These are phyloP conservation scores for Podospora tetraspora DNA, from an alignment of 495 filamentous ascomycete genomes.

Conservation along the genomic window DNA sequence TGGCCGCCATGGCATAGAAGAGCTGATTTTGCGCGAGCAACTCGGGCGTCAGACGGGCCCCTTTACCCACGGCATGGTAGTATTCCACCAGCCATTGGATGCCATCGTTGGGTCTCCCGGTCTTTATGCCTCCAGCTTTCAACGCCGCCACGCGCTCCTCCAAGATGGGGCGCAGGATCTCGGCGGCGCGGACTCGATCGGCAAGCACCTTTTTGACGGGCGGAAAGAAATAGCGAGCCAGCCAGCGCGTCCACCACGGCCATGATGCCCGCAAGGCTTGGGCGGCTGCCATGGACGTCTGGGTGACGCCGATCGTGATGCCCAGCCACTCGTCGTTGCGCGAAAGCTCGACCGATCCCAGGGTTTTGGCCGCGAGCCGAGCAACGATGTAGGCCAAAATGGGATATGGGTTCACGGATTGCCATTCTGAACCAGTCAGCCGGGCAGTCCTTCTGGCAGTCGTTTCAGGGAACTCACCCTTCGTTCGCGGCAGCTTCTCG, in stretches of 20 bases:
- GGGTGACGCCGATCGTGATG: conserved; percentile 10
- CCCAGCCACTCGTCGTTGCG: conserved; percentile 13
- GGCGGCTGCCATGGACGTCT: conserved; percentile 6
- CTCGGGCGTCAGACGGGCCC: conserved; percentile 1
- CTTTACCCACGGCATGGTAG: conserved; percentile 2
- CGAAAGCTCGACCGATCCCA: conserved; percentile 9
- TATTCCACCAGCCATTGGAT: conserved; percentile 12
- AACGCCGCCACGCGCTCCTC: conserved; percentile 2
- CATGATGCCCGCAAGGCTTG: conserved; percentile 12
- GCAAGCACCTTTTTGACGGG: conserved; percentile 8
- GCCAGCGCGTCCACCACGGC: conserved; percentile 9
- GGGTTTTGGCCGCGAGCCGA: background rate
- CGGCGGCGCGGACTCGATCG: background rate
- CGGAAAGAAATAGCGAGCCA: conserved; percentile 6
- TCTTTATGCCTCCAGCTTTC: background rate
- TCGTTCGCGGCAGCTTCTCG: conserved; percentile 1
- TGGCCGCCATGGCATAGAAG: conserved; percentile 11
- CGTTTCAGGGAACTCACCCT: background rate
- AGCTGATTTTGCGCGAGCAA: conserved; percentile 9
- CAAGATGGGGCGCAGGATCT: conserved; percentile 9
- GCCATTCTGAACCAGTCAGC: conserved; percentile 5
- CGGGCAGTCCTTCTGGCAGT: background rate
- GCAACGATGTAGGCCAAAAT: conserved; percentile 4
- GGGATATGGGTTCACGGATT: conserved; percentile 3
- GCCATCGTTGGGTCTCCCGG: conserved; percentile 1